phyloP scores from a whole-genome alignment of 2,329 filamentous ascomycete genomes.

The Polychaeton citri region DNA sequence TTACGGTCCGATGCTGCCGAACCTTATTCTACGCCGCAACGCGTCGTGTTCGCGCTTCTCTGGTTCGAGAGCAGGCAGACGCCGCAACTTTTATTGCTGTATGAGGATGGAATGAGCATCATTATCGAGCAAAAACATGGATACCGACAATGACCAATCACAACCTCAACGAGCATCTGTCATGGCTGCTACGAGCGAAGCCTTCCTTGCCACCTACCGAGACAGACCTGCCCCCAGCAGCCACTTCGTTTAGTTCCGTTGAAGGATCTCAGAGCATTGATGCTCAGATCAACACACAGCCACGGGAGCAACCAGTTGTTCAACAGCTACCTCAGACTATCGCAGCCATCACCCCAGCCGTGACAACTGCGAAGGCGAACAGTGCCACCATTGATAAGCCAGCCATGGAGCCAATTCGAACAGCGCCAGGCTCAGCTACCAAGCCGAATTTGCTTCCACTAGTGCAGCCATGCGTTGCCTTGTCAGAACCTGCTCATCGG shows the following conservation, averaged over 20 bases:
- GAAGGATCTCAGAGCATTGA: slow-evolving; percentile 1
- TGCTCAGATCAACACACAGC: not conserved
- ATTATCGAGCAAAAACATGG: too few relatives aligned
- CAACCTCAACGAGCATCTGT: slow-evolving; percentile 35
- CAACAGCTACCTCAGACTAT: not conserved
- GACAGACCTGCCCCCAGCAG: slow-evolving; percentile 9
- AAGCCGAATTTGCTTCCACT: slow-evolving; percentile 21
- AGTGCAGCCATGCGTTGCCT: slow-evolving; percentile 4
- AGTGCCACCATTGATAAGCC: not conserved
- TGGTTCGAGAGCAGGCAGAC: too few relatives aligned
- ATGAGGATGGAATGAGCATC: too few relatives aligned
- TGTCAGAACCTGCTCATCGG: too few relatives aligned
- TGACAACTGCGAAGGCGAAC: not conserved
- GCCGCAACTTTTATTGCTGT: too few relatives aligned
- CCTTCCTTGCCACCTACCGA: slow-evolving; percentile 26
- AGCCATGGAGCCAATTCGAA: slow-evolving; percentile 31
- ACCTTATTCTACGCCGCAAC: too few relatives aligned
- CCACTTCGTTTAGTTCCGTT: slow-evolving; percentile 3
- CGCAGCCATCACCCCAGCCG: not conserved
- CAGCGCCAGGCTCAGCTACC: slow-evolving; percentile 28
- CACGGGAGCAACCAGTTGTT: not conserved
- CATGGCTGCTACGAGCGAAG: slow-evolving; percentile 33
- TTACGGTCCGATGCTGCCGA: not conserved
- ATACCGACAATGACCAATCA: slow-evolving; percentile 31
- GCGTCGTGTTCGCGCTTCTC: too few relatives aligned